Base-by-base conservation (phyloP, 495 filamentous ascomycete species). In the Delitschia confertaspora region DNA sequence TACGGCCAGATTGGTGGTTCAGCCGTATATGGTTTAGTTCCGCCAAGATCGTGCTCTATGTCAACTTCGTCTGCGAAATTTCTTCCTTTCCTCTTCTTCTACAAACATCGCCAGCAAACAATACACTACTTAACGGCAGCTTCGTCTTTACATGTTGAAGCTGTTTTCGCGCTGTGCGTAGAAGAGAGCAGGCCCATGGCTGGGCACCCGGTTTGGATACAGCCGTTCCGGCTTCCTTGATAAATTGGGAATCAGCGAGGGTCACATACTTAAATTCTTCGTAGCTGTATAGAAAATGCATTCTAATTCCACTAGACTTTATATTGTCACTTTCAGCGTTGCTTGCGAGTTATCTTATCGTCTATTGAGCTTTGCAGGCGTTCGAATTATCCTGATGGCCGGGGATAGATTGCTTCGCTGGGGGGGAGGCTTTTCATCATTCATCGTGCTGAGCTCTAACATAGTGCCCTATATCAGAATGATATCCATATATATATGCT, bases 141-240 rank as follows among this genome's bases (percentile, higher is more conserved):
- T 70, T 74, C 37, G 56, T 37, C 58, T 59, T 47, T 53, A 55
- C 36, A 63, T 73, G 66, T 61, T 58, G 65, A 68, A 64, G 62
- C 64, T 78, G 79, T 77, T 80, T 75, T 80, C 70, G 73, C 69
- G 71, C 79, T 82, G 75, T 59, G 79, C 80, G 78, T 60, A 84
- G 76, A 84, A 45, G 17, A 56, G 63, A 66, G 44, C 53, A 55
- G 58, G 72, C 80, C 78, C 76, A 74, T 82, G 69, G 78, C 80
- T 85, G 80, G 80, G 80, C 80, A 78, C 80, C 79, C 73, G 72
- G 64, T 60, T 76, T 82, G 70, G 77, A 83, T 72, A 71, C n/a
- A 65, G 71, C 75, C 75, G 65, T 82, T 73, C 64, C 60, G 74
- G 71, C 66, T 68, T 74, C 70, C 59, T 62, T 70, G 79, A 80